phyloP scores from a whole-genome alignment of 129 eudicot genomes.

The Flaveria linearis region DNA sequence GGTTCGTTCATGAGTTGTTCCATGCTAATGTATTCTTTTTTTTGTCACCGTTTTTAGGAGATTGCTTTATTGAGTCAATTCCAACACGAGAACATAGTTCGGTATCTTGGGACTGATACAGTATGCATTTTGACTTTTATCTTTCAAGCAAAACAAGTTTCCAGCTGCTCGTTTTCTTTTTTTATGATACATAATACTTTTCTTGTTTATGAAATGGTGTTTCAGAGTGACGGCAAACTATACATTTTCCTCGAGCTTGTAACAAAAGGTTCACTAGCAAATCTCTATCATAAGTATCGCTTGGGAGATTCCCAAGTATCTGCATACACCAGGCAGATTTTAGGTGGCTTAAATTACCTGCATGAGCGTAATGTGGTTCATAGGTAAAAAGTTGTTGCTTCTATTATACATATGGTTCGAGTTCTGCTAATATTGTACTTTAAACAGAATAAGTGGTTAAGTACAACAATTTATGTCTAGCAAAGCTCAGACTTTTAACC shows the following conservation, averaged over 20 bases:
- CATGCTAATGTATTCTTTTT: conserved; percentile 9
- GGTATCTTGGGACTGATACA: conserved; percentile 55
- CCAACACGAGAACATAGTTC: conserved; percentile 68
- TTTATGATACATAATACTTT: background rate
- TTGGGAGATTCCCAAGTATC: conserved; percentile 66
- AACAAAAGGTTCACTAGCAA: conserved; percentile 50
- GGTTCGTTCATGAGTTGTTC: background rate
- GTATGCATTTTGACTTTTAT: conserved; percentile 35
- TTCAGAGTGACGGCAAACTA: conserved; percentile 42
- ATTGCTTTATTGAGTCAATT: conserved; percentile 64
- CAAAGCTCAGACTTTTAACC: background rate
- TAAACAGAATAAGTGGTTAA: background rate
- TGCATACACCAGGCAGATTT: conserved; percentile 72
- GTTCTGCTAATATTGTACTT: background rate
- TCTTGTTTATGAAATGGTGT: conserved; percentile 18
- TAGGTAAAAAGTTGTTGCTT: conserved; percentile 38
- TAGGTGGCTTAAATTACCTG: conserved; percentile 60
- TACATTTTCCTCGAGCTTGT: conserved; percentile 50
- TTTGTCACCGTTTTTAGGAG: conserved; percentile 43
- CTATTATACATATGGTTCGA: background rate
- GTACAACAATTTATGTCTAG: background rate
- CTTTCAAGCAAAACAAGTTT: conserved; percentile 9
- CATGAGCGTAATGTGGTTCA: conserved; percentile 62
- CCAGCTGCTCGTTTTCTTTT: background rate
- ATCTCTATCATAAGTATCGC: conserved; percentile 33